phyloP scores from a whole-genome alignment of 129 eudicot species.

The Arctium minus region DNA sequence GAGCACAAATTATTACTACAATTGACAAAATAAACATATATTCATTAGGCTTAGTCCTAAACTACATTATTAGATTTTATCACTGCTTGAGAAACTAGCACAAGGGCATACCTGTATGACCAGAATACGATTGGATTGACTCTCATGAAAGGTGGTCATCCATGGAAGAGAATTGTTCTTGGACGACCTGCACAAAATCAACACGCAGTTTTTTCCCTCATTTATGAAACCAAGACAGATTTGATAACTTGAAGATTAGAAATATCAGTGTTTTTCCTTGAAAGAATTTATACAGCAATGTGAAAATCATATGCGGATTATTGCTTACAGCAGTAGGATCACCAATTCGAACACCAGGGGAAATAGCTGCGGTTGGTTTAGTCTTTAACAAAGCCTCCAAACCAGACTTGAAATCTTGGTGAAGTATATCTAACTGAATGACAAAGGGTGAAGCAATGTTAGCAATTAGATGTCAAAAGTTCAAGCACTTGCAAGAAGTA shows the following conservation, averaged over 20 bases:
- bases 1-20: too few species aligned
- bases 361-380: slow-evolving; percentile 67
- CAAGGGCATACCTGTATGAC: slow-evolving; percentile 58
- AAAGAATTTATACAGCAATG: not conserved
- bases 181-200: slow-evolving; percentile 55
- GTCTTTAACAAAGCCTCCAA: slow-evolving; percentile 65
- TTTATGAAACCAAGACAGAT: not conserved
- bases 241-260: not conserved
- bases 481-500: not conserved
- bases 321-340: slow-evolving; percentile 83
- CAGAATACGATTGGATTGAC: slow-evolving; percentile 85
- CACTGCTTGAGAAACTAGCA: not conserved
- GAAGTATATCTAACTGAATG: slow-evolving; percentile 69
- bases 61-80: too few species aligned
- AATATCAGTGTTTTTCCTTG: not conserved
- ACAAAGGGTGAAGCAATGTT: not conserved
- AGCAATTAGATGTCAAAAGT: not conserved
- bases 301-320: not conserved
- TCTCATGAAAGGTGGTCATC: slow-evolving; percentile 93
- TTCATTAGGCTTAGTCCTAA: too few species aligned
- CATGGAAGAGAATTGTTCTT: slow-evolving; percentile 83
- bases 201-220: not conserved
- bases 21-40: too few species aligned
- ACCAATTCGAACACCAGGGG: slow-evolving; percentile 84
- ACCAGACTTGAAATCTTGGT: slow-evolving; percentile 81